Base-by-base conservation (phyloP, 2,329 filamentous ascomycete genomes). In the Zasmidium citrigriseum region DNA sequence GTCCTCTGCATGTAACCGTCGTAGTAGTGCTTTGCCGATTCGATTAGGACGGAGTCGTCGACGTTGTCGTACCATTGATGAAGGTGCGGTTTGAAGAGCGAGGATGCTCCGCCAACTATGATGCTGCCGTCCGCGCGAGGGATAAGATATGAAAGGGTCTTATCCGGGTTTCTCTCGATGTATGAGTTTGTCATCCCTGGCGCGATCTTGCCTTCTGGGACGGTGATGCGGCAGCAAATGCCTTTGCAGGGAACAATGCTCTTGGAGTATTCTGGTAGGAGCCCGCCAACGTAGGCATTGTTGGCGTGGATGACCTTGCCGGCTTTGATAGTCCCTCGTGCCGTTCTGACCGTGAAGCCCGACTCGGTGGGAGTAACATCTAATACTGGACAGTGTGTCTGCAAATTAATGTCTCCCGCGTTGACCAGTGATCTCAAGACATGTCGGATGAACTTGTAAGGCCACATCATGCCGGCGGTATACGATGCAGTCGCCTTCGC, bases 381-480 rank as follows among this genome's bases (percentile, higher is more conserved):
- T 3, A 58, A 61, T 1, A 86, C 88, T 0, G 88, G 83, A 10
- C 89, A 91, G 59, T 81, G 84, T 3, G 88, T 91, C 73, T 92
- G 89, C 22, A 93, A 77, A 66, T 91, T 91, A 65, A 91, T 5
- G 20, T 53, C 85, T n/a, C 68, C 73, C 0, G 71, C 71, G 23
- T 77, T 70, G 3, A 81, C 69, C 0, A 63, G 89, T 79, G 12
- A 76, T 73, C 70, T 89, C 84, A 96, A 76, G 0, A 92, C 78
- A 75, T 86, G 88, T 2, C 84, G 78, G 2, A 95, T 85, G 16
- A 93, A 82, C 75, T 93, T 93, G 72, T 93, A 93, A 0, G 90
- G 90, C 88, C 88, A 91, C 22, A 89, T 69, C 65, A 83, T 86
- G 0, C 85, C 88, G 0, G 89, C 89, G 48, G 83, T 70, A 34